phyloP scores from a whole-genome alignment of 2,329 filamentous ascomycete genomes.

The Ophiobolus disseminans region DNA sequence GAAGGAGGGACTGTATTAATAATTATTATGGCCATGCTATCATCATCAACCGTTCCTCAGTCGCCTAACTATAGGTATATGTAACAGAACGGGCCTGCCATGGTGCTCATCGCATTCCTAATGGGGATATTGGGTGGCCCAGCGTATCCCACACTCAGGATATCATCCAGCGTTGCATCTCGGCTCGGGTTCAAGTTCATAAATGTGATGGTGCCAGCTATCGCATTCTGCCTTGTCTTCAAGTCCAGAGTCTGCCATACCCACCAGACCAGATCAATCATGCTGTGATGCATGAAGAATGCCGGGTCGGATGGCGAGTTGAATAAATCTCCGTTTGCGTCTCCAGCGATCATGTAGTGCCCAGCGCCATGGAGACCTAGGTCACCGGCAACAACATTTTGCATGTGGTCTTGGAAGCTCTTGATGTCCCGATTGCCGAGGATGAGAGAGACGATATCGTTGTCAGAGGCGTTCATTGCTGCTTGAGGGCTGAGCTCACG shows the following conservation, averaged over 20 bases:
- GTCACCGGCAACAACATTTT: conserved; percentile 24
- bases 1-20: too few species aligned
- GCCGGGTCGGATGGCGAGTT: conserved; percentile 55
- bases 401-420: conserved; percentile 43
- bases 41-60: background rate
- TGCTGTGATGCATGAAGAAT: conserved; percentile 58
- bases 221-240: conserved; percentile 43
- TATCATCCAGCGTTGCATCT: conserved; percentile 55
- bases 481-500: conserved; percentile 34
- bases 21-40: too few species aligned
- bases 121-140: conserved; percentile 36
- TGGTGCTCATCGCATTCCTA: conserved; percentile 50
- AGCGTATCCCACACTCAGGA: conserved; percentile 12
- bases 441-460: conserved; percentile 57
- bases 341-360: conserved; percentile 29
- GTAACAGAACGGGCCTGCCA: conserved; percentile 55
- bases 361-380: conserved; percentile 53
- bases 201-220: conserved; percentile 55
- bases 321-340: conserved; percentile 46
- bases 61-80: conserved; percentile 40
- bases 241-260: conserved; percentile 58
- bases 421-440: conserved; percentile 53
- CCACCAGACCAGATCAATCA: conserved; percentile 58
- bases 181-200: conserved; percentile 52
- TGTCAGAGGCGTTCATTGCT: conserved; percentile 39